Conservation (phyloP, 345 rosid species). For the Dipteronia sinensis region DNA sequence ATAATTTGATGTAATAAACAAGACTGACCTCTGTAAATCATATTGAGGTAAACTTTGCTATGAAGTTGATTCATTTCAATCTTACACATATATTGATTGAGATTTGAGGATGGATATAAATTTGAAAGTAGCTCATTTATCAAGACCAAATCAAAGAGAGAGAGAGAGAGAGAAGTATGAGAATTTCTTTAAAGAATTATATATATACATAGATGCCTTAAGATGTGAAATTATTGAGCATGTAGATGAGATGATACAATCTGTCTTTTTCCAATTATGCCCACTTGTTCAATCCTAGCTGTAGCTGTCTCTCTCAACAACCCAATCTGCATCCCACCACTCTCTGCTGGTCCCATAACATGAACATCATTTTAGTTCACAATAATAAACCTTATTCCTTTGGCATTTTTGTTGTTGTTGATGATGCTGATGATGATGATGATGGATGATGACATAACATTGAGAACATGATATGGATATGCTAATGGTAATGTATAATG, state of each 20-base stretch:
- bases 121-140: constrained; percentile 36
- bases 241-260: constrained; percentile 38
- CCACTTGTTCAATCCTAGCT: constrained; percentile 53
- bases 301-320: constrained; percentile 28
- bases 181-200: constrained; percentile 1
- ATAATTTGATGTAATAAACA: not conserved
- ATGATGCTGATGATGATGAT: not conserved
- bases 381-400: constrained; percentile 17
- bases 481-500: not conserved
- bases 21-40: not conserved
- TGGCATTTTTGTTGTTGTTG: constrained; percentile 3
- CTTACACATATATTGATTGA: not conserved
- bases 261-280: constrained; percentile 53
- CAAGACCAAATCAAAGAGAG: constrained; percentile 42
- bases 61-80: not conserved
- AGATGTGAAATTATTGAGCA: constrained; percentile 37
- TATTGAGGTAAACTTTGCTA: not conserved
- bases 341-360: constrained; percentile 33
- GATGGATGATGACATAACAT: not conserved
- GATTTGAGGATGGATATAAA: constrained; percentile 4
- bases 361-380: constrained; percentile 16
- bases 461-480: not conserved
- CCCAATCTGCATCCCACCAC: constrained; percentile 24
- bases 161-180: not conserved
- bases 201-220: constrained; percentile 25